A percentile compares a stretch with the other conserved stretches of the same genome.
These are phyloP conservation scores for Murraya koenigii DNA, from an alignment of 345 rosid species.

Conservation along the genomic window DNA sequence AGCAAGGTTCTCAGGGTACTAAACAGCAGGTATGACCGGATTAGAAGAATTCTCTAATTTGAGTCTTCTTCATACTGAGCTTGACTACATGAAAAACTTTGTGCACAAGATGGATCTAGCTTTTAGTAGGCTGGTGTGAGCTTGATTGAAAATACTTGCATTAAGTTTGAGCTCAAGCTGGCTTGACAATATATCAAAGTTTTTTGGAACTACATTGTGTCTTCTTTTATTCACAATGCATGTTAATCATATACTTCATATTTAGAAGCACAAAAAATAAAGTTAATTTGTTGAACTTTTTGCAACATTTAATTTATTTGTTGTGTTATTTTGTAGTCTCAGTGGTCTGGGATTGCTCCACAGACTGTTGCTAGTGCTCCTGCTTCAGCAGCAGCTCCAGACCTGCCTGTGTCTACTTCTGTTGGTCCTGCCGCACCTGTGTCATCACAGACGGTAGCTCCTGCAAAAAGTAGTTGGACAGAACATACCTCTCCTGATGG, in stretches of 20 bases:
- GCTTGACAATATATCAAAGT: not conserved
- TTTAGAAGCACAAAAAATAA: not conserved
- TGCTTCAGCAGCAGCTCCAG: conserved; percentile 40
- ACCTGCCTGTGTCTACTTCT: conserved; percentile 43
- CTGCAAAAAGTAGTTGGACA: conserved; percentile 80
- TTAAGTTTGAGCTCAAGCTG: not conserved
- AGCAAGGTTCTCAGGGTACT: conserved; percentile 53
- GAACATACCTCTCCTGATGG: conserved; percentile 99
- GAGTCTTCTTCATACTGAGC: not conserved
- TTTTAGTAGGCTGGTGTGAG: not conserved
- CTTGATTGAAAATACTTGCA: not conserved
- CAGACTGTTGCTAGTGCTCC: conserved; percentile 41
- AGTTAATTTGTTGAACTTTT: not conserved
- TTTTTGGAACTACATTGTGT: not conserved
- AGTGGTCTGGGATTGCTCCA: conserved; percentile 61
- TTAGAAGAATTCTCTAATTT: not conserved
- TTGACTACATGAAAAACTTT: not conserved
- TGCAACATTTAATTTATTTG: not conserved
- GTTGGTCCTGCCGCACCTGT: conserved; percentile 38
- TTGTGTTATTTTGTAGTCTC: conserved; percentile 27
- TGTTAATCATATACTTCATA: not conserved
- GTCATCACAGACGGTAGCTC: conserved; percentile 31
- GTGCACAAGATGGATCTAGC: not conserved
- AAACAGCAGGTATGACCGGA: conserved; percentile 64
- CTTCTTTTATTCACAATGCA: not conserved